Evolutionary conservation across 73 alveolate species (phyloP).

Genomic region (Uronychia setigera): DNA sequence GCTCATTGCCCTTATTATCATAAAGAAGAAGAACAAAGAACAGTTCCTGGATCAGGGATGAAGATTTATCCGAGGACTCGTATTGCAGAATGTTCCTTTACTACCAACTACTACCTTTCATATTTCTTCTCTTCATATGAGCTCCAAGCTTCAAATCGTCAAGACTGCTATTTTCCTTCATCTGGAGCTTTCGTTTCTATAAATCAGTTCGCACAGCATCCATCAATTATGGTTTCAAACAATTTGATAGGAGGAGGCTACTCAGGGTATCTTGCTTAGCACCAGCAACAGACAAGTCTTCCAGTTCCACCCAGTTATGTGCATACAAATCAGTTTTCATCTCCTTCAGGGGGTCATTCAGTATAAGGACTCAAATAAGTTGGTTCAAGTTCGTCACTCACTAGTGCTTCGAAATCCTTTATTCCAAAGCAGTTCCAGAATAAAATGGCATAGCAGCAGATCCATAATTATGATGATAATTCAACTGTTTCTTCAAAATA

Average conservation of each 20-base stretch:
- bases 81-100: conserved; percentile 22
- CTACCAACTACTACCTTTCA: conserved; percentile 61
- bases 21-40: conserved; percentile 56
- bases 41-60: conserved; percentile 42
- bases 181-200: conserved; percentile 23
- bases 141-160: neutral
- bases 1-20: conserved; percentile 71
- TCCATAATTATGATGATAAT: too few relatives aligned
- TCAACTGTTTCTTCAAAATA: too few relatives aligned
- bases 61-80: conserved; percentile 59
- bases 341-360: too few relatives aligned
- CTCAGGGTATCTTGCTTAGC: too few relatives aligned
- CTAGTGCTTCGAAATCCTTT: neutral
- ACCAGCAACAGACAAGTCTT: too few relatives aligned
- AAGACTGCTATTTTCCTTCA: conserved; percentile 12
- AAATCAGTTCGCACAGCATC: conserved; percentile 14
- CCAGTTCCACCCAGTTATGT: too few relatives aligned
- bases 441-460: too few relatives aligned
- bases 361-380: neutral
- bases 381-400: neutral
- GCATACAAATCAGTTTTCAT: too few relatives aligned
- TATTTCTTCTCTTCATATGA: conserved; percentile 13
- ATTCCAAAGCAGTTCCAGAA: neutral
- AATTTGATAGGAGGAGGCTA: neutral
- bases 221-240: neutral